Conservation (phyloP, 75 land plant species). For the Selaginella moellendorffii region DNA sequence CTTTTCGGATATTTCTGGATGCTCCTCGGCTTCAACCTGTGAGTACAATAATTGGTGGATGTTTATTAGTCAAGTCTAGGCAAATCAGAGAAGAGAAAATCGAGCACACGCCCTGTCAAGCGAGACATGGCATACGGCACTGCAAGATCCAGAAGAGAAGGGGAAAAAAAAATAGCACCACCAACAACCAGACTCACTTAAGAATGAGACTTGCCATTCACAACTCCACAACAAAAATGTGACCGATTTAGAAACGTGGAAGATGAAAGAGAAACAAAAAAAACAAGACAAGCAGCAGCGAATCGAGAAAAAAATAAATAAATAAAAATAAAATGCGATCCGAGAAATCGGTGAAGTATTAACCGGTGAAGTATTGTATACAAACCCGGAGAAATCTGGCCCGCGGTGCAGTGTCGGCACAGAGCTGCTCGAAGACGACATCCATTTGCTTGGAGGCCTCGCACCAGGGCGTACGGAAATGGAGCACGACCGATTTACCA, state of each 20-base stretch:
- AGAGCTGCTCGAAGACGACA: constrained; percentile 65
- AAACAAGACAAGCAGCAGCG: no score
- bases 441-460: constrained; percentile 90
- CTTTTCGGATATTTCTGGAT: constrained; percentile 67
- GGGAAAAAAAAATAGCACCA: no score
- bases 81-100: no score
- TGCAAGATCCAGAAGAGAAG: neutral
- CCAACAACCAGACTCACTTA: no score
- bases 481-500: constrained; percentile 39
- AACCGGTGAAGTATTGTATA: no score
- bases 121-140: neutral
- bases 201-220: neutral
- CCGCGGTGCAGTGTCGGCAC: constrained; percentile 59
- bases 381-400: constrained; percentile 57
- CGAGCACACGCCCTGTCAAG: no score
- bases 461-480: constrained; percentile 96
- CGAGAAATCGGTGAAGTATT: no score
- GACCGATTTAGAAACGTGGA: neutral
- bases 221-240: neutral
- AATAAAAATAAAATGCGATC: no score
- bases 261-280: no score
- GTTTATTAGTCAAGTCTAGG: no score
- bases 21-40: constrained; percentile 95
- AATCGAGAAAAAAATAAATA: no score
- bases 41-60: neutral